Conservation (phyloP, 2,329 filamentous ascomycete species). For the Hymenoscyphus albidus region DNA sequence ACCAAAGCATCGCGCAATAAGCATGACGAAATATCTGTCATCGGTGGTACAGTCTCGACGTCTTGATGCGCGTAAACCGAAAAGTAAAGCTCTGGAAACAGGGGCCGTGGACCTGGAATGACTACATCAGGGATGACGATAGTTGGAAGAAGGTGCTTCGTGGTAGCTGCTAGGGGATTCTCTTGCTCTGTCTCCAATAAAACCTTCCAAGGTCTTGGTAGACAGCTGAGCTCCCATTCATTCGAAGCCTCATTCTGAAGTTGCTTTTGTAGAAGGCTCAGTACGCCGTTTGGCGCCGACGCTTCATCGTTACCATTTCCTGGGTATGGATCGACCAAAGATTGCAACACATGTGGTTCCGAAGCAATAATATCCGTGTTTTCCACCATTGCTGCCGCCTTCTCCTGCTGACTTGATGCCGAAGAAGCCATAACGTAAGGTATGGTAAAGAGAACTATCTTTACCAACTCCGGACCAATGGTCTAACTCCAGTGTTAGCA, state of each 20-base stretch:
- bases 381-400: slow-evolving; percentile 75
- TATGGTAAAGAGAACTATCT: slow-evolving; percentile 91
- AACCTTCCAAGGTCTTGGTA: slow-evolving; percentile 66
- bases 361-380: slow-evolving; percentile 94
- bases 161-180: slow-evolving; percentile 54
- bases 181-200: slow-evolving; percentile 58
- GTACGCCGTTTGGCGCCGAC: slow-evolving; percentile 64
- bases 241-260: slow-evolving; percentile 71
- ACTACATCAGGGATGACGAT: slow-evolving; percentile 74
- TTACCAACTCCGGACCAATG: slow-evolving; percentile 81
- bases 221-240: slow-evolving; percentile 69
- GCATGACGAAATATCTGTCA: slow-evolving; percentile 71
- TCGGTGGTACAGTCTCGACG: slow-evolving; percentile 79
- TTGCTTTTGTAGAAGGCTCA: slow-evolving; percentile 81
- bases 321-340: slow-evolving; percentile 81
- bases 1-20: slow-evolving; percentile 80
- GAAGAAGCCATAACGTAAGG: slow-evolving; percentile 81
- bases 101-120: slow-evolving; percentile 65
- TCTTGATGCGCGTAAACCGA: slow-evolving; percentile 89
- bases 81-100: slow-evolving; percentile 92
- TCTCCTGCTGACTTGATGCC: slow-evolving; percentile 65
- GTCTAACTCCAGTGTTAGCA: slow-evolving; percentile 42
- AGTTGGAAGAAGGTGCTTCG: slow-evolving; percentile 74
- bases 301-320: slow-evolving; percentile 59
- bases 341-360: slow-evolving; percentile 79